Percentiles rank a stretch among this genome's conserved stretches.
phyloP scores from a whole-genome alignment of 192 early-diverging fungal species.

The Rhizoclosmatium globosum region DNA sequence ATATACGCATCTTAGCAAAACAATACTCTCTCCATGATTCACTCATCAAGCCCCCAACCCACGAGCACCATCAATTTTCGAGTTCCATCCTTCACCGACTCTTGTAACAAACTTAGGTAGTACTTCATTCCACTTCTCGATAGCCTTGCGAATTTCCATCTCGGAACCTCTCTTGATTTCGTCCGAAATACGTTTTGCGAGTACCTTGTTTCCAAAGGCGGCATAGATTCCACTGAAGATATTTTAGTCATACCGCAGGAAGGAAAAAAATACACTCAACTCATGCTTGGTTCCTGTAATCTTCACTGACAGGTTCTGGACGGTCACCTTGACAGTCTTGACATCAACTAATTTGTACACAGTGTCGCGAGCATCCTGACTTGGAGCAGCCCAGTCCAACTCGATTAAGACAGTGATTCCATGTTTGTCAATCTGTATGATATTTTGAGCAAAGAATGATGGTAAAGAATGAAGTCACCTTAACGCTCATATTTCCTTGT shows the following conservation, averaged over 20 bases:
- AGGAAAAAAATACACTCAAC: not conserved
- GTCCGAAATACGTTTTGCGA: too few species aligned
- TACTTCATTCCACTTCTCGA: too few species aligned
- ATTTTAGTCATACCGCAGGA: not conserved
- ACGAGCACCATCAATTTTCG: too few species aligned
- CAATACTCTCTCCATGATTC: too few species aligned
- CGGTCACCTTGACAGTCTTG: not conserved
- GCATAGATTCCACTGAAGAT: too few species aligned
- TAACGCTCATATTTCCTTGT: not conserved
- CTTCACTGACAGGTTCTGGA: not conserved
- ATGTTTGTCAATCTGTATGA: not conserved
- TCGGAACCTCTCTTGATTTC: too few species aligned
- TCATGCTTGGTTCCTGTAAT: not conserved
- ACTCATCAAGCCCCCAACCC: too few species aligned
- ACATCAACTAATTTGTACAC: not conserved
- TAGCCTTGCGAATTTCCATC: too few species aligned
- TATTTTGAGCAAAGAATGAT: not conserved
- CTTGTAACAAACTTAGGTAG: too few species aligned
- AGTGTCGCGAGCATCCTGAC: not conserved
- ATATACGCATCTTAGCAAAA: not conserved
- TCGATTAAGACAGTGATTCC: not conserved
- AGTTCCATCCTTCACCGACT: too few species aligned
- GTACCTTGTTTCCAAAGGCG: too few species aligned
- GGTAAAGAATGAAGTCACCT: not conserved
- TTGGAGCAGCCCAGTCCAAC: not conserved